Evolutionary conservation across 2,329 filamentous ascomycete genomes (phyloP).

Genomic region (Hypoxylon sp.): DNA sequence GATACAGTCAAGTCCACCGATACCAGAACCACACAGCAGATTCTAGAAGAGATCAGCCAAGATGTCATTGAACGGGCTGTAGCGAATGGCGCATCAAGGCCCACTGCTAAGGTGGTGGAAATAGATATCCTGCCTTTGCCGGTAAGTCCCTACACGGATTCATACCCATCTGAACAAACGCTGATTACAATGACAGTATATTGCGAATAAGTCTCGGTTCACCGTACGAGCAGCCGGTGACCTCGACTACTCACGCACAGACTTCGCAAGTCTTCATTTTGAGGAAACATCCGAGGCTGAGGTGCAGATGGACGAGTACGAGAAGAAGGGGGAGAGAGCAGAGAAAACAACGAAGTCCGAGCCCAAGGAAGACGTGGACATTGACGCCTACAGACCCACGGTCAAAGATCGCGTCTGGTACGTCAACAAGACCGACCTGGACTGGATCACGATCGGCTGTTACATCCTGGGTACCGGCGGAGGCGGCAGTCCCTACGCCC

Average conservation of each 20-base stretch:
- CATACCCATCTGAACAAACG: constrained; percentile 3
- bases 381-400: constrained; percentile 55
- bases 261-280: constrained; percentile 29
- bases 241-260: constrained; percentile 55
- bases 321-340: constrained; percentile 22
- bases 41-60: constrained; percentile 50
- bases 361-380: constrained; percentile 39
- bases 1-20: constrained; percentile 61
- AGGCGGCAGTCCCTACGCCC: constrained; percentile 62
- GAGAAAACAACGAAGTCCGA: constrained; percentile 18
- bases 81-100: constrained; percentile 53
- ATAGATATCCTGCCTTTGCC: constrained; percentile 63
- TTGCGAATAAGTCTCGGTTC: constrained; percentile 61
- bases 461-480: constrained; percentile 69
- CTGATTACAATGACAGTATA: constrained; percentile 48
- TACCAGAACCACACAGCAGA: constrained; percentile 47
- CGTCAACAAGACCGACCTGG: constrained; percentile 64
- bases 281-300: constrained; percentile 25
- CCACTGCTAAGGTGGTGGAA: constrained; percentile 58
- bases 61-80: constrained; percentile 56
- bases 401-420: constrained; percentile 63
- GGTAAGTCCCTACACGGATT: constrained; percentile 39
- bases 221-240: constrained; percentile 68
- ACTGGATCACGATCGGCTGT: constrained; percentile 65
- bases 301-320: constrained; percentile 36